Conservation (phyloP, 2,329 filamentous ascomycete species). For the Uncinocarpus reesii region DNA sequence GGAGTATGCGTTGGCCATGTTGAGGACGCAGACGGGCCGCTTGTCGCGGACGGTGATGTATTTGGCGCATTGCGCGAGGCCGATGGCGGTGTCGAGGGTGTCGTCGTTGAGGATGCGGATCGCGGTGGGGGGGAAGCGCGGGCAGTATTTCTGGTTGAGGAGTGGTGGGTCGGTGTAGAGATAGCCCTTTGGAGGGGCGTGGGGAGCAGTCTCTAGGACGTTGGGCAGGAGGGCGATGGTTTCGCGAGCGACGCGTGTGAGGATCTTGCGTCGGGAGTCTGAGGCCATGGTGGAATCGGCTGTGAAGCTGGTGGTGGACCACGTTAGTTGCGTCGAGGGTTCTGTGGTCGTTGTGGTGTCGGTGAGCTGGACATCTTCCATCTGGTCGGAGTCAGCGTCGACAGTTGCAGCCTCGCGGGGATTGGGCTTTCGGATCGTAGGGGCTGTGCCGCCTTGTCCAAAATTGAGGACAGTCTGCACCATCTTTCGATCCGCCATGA, state of each 20-base stretch:
- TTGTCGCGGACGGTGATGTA: constrained; percentile 22
- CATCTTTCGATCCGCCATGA: constrained; percentile 15
- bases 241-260: constrained; percentile 40
- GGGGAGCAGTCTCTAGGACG: constrained; percentile 39
- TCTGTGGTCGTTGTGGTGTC: background rate
- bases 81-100: constrained; percentile 47
- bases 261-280: constrained; percentile 15
- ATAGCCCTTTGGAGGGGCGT: constrained; percentile 32
- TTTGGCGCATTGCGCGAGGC: constrained; percentile 22
- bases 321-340: background rate
- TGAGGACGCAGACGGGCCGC: constrained; percentile 49
- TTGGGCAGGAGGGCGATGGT: constrained; percentile 41
- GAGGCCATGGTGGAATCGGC: background rate
- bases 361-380: constrained; percentile 16
- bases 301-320: background rate
- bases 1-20: constrained; percentile 50
- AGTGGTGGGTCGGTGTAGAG: constrained; percentile 31
- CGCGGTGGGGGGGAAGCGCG: constrained; percentile 27
- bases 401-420: background rate
- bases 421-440: constrained; percentile 5
- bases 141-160: constrained; percentile 38
- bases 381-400: background rate
- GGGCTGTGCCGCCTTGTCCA: constrained; percentile 2
- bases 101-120: constrained; percentile 49
- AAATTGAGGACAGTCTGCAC: constrained; percentile 20